Conservation (phyloP, 129 eudicot genomes). For the Tagetes patula region DNA sequence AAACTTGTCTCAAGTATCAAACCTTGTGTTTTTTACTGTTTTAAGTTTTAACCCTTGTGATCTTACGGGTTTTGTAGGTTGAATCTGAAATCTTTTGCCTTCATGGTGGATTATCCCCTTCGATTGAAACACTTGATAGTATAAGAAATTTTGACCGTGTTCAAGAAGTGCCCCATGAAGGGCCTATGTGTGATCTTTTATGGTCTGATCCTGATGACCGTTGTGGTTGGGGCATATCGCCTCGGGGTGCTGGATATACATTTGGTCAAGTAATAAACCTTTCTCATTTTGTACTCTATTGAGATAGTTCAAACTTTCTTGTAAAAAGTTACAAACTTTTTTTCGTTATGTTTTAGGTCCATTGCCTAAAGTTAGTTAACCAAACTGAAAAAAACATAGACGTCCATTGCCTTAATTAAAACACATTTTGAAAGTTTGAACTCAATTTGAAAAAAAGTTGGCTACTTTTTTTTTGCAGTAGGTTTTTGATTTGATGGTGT, state of each 20-base stretch:
- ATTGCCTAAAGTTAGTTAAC: background rate
- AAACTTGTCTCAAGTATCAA: constrained; percentile 1
- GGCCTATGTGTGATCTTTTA: constrained; percentile 92
- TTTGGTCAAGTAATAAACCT: constrained; percentile 73
- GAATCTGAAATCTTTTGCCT: constrained; percentile 92
- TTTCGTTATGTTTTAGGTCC: background rate
- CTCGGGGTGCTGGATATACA: constrained; percentile 91
- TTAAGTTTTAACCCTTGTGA: background rate
- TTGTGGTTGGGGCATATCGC: constrained; percentile 96
- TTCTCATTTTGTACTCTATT: background rate
- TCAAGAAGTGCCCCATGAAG: constrained; percentile 98
- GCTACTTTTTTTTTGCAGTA: background rate
- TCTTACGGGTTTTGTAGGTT: constrained; percentile 39
- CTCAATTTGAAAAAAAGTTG: background rate
- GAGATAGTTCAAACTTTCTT: background rate
- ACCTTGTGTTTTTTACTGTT: background rate
- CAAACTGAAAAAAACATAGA: background rate
- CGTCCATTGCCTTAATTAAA: background rate
- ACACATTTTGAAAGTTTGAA: background rate
- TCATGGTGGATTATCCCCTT: constrained; percentile 93
- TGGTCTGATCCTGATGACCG: constrained; percentile 98
- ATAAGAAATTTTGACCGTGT: constrained; percentile 85
- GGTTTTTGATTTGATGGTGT: background rate
- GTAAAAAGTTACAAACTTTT: background rate
- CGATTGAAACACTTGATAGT: constrained; percentile 82